A percentile compares a stretch with the other conserved stretches of the same genome.
phyloP scores from a whole-genome alignment of 768 basidiomycete species.

The Auriculariales sp. region DNA sequence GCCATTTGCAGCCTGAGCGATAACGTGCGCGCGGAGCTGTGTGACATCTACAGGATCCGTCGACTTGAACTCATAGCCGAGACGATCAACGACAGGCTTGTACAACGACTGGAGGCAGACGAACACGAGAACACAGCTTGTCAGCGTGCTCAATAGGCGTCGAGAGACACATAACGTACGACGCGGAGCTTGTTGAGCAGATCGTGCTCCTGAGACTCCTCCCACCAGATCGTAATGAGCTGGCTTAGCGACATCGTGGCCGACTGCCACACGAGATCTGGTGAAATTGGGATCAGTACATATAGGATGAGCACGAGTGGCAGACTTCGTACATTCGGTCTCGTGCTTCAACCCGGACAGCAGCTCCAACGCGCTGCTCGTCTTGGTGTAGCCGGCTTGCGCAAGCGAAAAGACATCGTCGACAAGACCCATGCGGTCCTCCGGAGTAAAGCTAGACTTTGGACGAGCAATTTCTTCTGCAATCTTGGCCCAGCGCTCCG shows the following conservation, averaged over 20 bases:
- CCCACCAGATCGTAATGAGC: slow-evolving; percentile 70
- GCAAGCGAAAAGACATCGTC: slow-evolving; percentile 71
- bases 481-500: slow-evolving; percentile 63
- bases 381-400: slow-evolving; percentile 61
- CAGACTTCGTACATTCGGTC: slow-evolving; percentile 47
- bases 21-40: slow-evolving; percentile 61
- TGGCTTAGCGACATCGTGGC: slow-evolving; percentile 40
- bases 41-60: slow-evolving; percentile 53
- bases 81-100: slow-evolving; percentile 56
- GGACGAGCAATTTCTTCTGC: slow-evolving; percentile 63
- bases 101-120: slow-evolving; percentile 23
- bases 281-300: slow-evolving; percentile 5
- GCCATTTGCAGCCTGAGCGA: slow-evolving; percentile 36
- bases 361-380: slow-evolving; percentile 65
- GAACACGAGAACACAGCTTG: neutral
- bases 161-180: slow-evolving; percentile 22
- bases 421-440: slow-evolving; percentile 82
- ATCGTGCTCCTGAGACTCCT: slow-evolving; percentile 39
- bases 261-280: slow-evolving; percentile 73
- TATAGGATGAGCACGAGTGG: slow-evolving; percentile 9
- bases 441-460: slow-evolving; percentile 52
- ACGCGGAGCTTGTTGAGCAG: slow-evolving; percentile 45
- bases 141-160: neutral
- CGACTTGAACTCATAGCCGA: slow-evolving; percentile 63
- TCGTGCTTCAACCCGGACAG: slow-evolving; percentile 57